Evolutionary conservation across 2,329 filamentous ascomycete species (phyloP).

Genomic region (Cladosporium sp.): DNA sequence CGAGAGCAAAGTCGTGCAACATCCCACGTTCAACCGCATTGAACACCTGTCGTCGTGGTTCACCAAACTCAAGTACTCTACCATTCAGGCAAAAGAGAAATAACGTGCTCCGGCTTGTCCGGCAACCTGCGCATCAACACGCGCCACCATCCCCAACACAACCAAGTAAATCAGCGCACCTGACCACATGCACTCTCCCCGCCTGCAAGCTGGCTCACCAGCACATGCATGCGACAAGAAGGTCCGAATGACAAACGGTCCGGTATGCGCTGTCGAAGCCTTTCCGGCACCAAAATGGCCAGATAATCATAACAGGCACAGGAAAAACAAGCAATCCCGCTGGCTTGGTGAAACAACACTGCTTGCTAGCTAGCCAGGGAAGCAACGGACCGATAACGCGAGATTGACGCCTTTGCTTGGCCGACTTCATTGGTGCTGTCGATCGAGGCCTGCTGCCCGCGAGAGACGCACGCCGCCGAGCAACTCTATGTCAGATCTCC

Average conservation of each 20-base stretch:
- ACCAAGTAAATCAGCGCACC: background rate
- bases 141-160: slow-evolving; percentile 6
- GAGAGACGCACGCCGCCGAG: slow-evolving; percentile 5
- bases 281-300: slow-evolving; percentile 2
- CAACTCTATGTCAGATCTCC: slow-evolving; percentile 16
- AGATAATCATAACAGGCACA: background rate
- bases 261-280: slow-evolving; percentile 9
- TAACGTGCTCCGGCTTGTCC: background rate
- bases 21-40: background rate
- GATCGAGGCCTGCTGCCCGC: background rate
- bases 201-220: background rate
- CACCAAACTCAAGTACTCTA: background rate
- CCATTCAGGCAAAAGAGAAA: slow-evolving; percentile 2
- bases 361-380: background rate
- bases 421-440: slow-evolving; percentile 1
- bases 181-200: slow-evolving; percentile 7
- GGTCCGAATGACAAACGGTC: background rate
- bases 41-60: background rate
- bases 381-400: slow-evolving; percentile 9
- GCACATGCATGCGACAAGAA: background rate
- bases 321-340: slow-evolving; percentile 8
- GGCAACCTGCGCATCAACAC: background rate
- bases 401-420: slow-evolving; percentile 7
- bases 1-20: background rate
- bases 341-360: slow-evolving; percentile 2